These are phyloP conservation scores for Cutaneotrichosporon curvatum DNA, from an alignment of 1,284 basidiomycete species.

Conservation along the genomic window DNA sequence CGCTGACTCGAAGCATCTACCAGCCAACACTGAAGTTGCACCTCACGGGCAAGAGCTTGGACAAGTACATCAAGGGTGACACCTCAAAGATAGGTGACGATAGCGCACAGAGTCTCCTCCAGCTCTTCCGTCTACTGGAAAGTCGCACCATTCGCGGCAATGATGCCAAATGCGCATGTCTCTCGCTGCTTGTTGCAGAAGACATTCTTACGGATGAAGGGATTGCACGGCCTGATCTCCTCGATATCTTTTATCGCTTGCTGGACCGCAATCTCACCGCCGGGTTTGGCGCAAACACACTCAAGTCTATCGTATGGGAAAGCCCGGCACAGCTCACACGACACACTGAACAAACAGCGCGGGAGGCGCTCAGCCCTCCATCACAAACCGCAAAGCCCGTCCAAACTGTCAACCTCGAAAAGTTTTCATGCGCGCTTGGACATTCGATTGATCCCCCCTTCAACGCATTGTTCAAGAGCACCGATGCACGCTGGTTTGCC, in stretches of 20 bases:
- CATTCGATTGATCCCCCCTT: constrained; percentile 27
- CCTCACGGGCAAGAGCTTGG: constrained; percentile 12
- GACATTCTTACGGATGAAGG: not conserved
- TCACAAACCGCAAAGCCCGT: no score
- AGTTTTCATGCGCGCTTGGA: constrained; percentile 33
- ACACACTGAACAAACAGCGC: no score
- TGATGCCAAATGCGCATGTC: constrained; percentile 12
- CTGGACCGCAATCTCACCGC: constrained; percentile 35
- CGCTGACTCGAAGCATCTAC: not conserved
- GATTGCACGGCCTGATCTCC: not conserved
- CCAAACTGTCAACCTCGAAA: constrained; percentile 1
- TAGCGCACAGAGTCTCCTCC: constrained; percentile 5
- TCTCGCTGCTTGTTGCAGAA: constrained; percentile 2
- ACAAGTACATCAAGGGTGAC: not conserved
- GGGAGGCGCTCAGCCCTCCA: no score
- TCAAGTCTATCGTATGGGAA: constrained; percentile 26
- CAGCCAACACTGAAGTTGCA: constrained; percentile 11
- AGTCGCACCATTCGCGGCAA: constrained; percentile 18
- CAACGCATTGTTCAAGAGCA: constrained; percentile 13
- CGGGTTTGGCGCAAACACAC: constrained; percentile 29
- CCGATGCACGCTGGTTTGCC: constrained; percentile 26
- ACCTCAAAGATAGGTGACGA: not conserved
- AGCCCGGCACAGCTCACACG: no score
- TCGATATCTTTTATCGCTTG: constrained; percentile 24
- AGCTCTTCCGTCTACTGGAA: constrained; percentile 20